phyloP scores from a whole-genome alignment of 805 yeast species.

The Wickerhamiella occidentalis region DNA sequence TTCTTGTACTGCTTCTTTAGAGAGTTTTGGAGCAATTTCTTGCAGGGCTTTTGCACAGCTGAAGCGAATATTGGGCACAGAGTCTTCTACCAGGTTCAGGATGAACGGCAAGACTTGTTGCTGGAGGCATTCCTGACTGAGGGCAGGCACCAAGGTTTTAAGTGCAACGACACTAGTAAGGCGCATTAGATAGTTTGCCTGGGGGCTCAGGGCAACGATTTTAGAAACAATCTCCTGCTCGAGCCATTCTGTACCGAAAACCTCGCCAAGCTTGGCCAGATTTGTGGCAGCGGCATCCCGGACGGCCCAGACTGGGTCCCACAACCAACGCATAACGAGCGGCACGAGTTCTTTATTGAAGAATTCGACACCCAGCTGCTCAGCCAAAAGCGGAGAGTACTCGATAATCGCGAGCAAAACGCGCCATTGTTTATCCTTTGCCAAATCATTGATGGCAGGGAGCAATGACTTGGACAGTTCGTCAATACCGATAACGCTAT shows the following conservation, averaged over 20 bases:
- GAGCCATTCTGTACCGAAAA: slow-evolving; percentile 93
- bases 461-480: slow-evolving; percentile 71
- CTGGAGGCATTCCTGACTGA: slow-evolving; percentile 44
- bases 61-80: slow-evolving; percentile 90
- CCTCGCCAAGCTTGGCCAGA: slow-evolving; percentile 63
- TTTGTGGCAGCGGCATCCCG: slow-evolving; percentile 92
- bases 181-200: slow-evolving; percentile 72
- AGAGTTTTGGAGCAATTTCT: slow-evolving; percentile 43
- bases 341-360: slow-evolving; percentile 86
- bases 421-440: slow-evolving; percentile 96
- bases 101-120: slow-evolving; percentile 70
- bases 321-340: slow-evolving; percentile 91
- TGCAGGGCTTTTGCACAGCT: slow-evolving; percentile 82
- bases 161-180: slow-evolving; percentile 82
- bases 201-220: slow-evolving; percentile 45
- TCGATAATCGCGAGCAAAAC: slow-evolving; percentile 94
- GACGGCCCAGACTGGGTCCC: slow-evolving; percentile 95
- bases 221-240: slow-evolving; percentile 68
- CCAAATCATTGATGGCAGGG: slow-evolving; percentile 93
- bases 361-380: slow-evolving; percentile 84
- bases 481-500: slow-evolving; percentile 88
- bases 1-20: slow-evolving; percentile 30
- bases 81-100: slow-evolving; percentile 56
- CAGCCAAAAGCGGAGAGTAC: slow-evolving; percentile 87
- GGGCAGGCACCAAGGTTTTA: slow-evolving; percentile 67